Base-by-base conservation (phyloP, 108 stramenopile species). In the Nannochloropsis granulata region DNA sequence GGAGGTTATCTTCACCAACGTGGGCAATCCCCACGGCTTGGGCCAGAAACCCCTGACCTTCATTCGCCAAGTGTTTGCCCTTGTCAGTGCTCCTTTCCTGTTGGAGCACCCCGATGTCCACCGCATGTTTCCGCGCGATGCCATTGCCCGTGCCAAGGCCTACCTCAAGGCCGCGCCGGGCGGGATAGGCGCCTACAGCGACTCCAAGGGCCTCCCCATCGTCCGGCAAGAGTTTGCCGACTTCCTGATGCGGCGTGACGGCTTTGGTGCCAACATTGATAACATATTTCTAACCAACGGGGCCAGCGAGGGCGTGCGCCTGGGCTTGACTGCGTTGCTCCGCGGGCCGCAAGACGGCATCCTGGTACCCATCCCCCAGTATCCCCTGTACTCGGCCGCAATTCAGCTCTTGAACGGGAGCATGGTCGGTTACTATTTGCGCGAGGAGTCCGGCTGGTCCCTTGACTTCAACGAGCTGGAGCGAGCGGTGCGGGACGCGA, bases 331-430 rank as follows among this genome's bases (percentile, higher is more conserved):
- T 14, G 91, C 92, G 44, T 44, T 96, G 82, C 91, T 98, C 84
- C 92, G 93, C n/a, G 90, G 89, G 79, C 91, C 89, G 21, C 85
- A 86, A 23, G 95, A 95, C 85, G 97, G 95, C 0, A 87, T 98
- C 56, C 93, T 98, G 93, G 94, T 95, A 45, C 97, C 97, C 2
- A 95, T 97, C 80, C 97, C 97, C 13, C 97, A 97, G 89, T 98
- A 98, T 89, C 96, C 97, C 0, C 95, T 98, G 25, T 98, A 98
- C 87, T 94, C 94, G 23, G 97, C 97, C 13, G 90, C 93, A 83
- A 91, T 94, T 45, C 90, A 93, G 56, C 86, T 95, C 25, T 83
- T 94, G 25, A 93, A 93, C 43, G 97, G 95, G 2, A 87, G 92
- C 21, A 93, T 95, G 84, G 93, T 94, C 43, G 94, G 94, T n/a